Evolutionary conservation across 352 stramenopile genomes (phyloP), one percentile per base, ranked within the genome.

Genomic region (Aphanomyces euteiches): DNA sequence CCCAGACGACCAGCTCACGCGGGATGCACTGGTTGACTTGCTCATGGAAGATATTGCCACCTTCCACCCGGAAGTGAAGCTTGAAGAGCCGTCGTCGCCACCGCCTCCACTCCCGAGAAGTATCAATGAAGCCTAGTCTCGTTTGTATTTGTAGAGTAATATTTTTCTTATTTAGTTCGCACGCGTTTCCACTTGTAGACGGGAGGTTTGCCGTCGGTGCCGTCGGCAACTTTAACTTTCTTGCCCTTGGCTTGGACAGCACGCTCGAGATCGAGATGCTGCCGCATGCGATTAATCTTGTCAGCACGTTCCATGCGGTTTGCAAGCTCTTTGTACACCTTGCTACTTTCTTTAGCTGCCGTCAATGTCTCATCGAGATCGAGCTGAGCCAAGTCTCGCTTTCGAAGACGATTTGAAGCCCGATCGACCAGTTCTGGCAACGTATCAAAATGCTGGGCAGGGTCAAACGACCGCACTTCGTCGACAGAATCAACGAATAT

Each of bases 401-500:
- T 92, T 36, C 84, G 78, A 17, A 91, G 57, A 7, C 88, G 86
- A 68, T 96, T 96, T 70, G 84, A 93, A 39, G 84, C 77, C 39
- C 85, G 77, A 54, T 89, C 77, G 21, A 64, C 83, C 15, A 94
- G 80, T 58, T 92, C 88, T 3, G 87, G 82, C 37, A 78, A 78
- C 53, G 88, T 96, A 73, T 94, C 85, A 69, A 99, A 99, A 79
- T 98, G 93, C 68, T 84, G 65, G 0, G 93, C 90, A 21, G 89
- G 80, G 73, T 98, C 86, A 73, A 99, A 98, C 3, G 74, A 36
- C 21, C 95, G 67, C 1, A 92, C 74, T 43, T 97, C 72, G 37
- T 89, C 59, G 5, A 85, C 75, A 7, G 81, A 81, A 56, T 98
- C 92, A 6, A 99, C 88, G 77, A 98, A 99, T 1, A 99, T 77